A percentile compares a stretch with the other conserved stretches of the same genome.
Conservation (phyloP, 495 filamentous ascomycete species). For the Platismatia glauca region DNA sequence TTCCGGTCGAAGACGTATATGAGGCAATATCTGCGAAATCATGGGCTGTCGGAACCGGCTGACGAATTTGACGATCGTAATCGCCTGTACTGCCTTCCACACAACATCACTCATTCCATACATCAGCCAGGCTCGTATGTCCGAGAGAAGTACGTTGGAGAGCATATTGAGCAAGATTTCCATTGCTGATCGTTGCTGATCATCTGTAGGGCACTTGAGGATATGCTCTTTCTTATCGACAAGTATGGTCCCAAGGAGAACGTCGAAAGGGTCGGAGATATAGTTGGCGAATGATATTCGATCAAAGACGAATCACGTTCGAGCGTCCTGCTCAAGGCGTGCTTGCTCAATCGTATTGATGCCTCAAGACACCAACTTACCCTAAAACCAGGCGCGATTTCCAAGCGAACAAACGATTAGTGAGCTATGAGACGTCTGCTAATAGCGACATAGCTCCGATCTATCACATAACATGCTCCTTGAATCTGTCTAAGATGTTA, state of each 20-base stretch:
- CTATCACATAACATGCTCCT: neutral
- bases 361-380: too few relatives aligned
- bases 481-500: neutral
- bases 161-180: neutral
- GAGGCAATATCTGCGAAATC: too few relatives aligned
- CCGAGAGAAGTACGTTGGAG: conserved; percentile 10
- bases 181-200: neutral
- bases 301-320: too few relatives aligned
- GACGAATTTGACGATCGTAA: too few relatives aligned
- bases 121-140: conserved; percentile 3
- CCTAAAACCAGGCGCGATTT: too few relatives aligned
- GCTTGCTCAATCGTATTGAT: too few relatives aligned
- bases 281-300: too few relatives aligned
- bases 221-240: conserved; percentile 21
- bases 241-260: conserved; percentile 15
- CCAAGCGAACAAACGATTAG: neutral
- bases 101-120: too few relatives aligned
- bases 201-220: too few relatives aligned
- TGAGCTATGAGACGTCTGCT: neutral
- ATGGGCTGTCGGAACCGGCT: too few relatives aligned
- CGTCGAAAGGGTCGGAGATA: neutral
- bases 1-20: too few relatives aligned
- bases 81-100: conserved; percentile 25
- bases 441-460: neutral
- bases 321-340: too few relatives aligned